Evolutionary conservation across 2,329 filamentous ascomycete species (phyloP), one percentile per base, ranked within the genome.

Genomic region (Herpomyces periplanetae): DNA sequence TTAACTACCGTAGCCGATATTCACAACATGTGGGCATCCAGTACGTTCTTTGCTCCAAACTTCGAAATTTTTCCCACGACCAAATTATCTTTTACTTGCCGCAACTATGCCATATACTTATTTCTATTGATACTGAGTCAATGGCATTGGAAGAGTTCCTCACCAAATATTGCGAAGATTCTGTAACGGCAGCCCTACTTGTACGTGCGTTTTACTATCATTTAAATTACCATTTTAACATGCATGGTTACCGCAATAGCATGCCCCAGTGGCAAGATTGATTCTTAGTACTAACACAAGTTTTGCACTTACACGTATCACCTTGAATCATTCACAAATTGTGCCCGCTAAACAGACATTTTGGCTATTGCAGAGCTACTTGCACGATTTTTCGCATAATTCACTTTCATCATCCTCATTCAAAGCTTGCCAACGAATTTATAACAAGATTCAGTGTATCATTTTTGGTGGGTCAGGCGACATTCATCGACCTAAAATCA

Each of bases 1-100:
- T 18, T 12, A 8, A 17, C 13, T 18, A 13, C 18, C 26, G 23
- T 38, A 75, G 66, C 32, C 65, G 66, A 31, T 80, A 80, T 44
- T 64, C 66, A 37, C 61, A 75, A 41, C 64, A 80, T 47, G 62
- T 80, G 37, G 66, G 66, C 31, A 75, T 80, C 34, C 65, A 75
- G 42, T 69, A 75, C 46, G 64, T 71, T 25, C 54, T 80, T 26
- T 75, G 68, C 47, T 63, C 61, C 32, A 80, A 80, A 51, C 49
- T 80, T 34, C 64, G 68, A 35, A 63, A 68, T 39, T 80, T 80
- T 35, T 63, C 62, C 27, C 80, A 75, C 43, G 63, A 71, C 45
- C 65, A 80, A 41, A 73, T 80, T 36, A 68, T 80, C 41, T 80
- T 80, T 56, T 80, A 75, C 46, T 51, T 80, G 19, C 66, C 66